A percentile compares a stretch with the other conserved stretches of the same genome.
Conservation (phyloP, 345 rosid genomes). For the Syzygium aqueum region DNA sequence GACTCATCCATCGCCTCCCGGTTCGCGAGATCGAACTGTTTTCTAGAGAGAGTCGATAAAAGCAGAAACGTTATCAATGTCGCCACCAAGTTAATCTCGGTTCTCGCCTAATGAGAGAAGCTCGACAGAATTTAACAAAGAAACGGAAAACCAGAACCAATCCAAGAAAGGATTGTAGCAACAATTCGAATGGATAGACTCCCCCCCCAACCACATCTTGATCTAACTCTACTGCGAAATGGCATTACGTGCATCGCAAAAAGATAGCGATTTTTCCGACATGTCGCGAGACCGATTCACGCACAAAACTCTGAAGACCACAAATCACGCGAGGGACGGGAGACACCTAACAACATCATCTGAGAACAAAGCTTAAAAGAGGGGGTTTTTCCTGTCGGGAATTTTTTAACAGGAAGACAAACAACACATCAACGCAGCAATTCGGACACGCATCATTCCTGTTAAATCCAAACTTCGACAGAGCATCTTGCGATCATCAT, state of each 20-base stretch:
- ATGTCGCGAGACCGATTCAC: not conserved
- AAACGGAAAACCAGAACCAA: not conserved
- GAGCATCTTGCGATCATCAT: not conserved
- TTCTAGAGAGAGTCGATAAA: conserved; percentile 27
- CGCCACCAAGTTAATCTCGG: not conserved
- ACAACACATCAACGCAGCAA: not conserved
- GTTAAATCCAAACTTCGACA: not conserved
- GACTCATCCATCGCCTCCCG: conserved; percentile 95
- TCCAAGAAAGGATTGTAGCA: not conserved
- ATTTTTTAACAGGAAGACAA: not conserved
- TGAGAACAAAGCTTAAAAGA: not conserved
- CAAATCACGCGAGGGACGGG: not conserved
- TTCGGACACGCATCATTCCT: not conserved
- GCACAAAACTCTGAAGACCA: not conserved
- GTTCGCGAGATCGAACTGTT: conserved; percentile 85
- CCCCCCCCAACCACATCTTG: not conserved
- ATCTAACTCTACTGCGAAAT: not conserved
- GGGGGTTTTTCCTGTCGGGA: not conserved
- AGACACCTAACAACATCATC: not conserved
- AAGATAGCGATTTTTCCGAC: not conserved
- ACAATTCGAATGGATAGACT: not conserved
- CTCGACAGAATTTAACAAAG: not conserved
- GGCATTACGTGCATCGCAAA: not conserved
- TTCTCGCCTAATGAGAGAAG: not conserved
- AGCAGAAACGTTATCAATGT: not conserved